Base-by-base conservation (phyloP, 805 yeast genomes). In the Metschnikowia colocasiae region DNA sequence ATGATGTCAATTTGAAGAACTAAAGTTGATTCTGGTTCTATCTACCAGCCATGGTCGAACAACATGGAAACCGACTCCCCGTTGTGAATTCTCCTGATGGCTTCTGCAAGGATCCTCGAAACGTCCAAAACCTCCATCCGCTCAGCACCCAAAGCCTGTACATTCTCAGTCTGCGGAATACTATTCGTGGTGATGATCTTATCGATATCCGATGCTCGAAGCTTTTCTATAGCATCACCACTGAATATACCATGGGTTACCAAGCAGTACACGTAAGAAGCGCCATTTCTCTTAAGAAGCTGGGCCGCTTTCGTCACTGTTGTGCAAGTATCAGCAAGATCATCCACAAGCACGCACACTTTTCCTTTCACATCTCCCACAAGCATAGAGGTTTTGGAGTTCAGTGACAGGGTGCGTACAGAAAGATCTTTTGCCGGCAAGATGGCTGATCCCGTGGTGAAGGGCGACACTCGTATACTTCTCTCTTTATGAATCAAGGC, bases 401-500 rank as follows among this genome's bases (percentile, higher is more conserved):
- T 46, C 25, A 59, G 54, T 16, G 57, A 46, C 40, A 48, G 53
- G 2, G 51, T 27, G 15, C 54, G 46, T 35, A 41, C 44, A 27
- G 46, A 51, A 32, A 64, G 50, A 29, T 54, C 52, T 12, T 56
- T 46, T 20, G 59, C 59, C 3, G 60, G 49, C 49, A 54, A 58
- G 31, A 51, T 48, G 30, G 56, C 51, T 9, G 58, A 51, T 34
- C 57, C 59, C 33, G 48, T 44, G 53, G 44, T 30, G 56, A 52
- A 25, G 49, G 54, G 35, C 22, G 74, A 62, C 6, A 66, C 64
- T 47, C 68, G 71, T 40, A 74, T 78, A 54, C 95, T 74, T 62
- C 96, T 76, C 63, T 94, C 99, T 67, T 94, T 94, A 68, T 94
- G 98, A 54, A 94, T 90, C 66, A 94, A 74, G 0, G 99, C 99